These are phyloP conservation scores for Sugiyamaella smithiae DNA, from an alignment of 805 yeast species.

Conservation along the genomic window DNA sequence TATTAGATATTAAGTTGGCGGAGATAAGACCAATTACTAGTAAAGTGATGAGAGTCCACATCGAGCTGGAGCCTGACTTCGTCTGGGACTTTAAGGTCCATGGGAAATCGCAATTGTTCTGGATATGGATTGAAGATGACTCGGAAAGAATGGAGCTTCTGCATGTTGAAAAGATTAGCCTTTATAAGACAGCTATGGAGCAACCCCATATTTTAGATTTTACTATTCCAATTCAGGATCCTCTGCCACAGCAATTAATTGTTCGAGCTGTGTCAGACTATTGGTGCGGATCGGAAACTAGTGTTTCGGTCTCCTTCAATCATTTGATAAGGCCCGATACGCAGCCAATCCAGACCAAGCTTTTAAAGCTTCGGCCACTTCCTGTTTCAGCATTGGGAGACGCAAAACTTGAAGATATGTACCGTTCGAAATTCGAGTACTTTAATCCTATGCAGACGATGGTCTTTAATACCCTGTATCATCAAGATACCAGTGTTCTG, in stretches of 20 bases:
- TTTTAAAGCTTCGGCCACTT: conserved; percentile 78
- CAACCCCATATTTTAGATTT: conserved; percentile 74
- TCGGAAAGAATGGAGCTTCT: conserved; percentile 68
- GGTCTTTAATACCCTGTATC: conserved; percentile 87
- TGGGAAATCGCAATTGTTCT: conserved; percentile 80
- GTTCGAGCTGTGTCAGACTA: conserved; percentile 76
- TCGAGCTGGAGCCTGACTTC: conserved; percentile 70
- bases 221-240: conserved; percentile 82
- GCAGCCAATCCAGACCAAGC: conserved; percentile 78
- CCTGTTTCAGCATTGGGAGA: conserved; percentile 80
- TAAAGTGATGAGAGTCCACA: conserved; percentile 79
- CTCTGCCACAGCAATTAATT: conserved; percentile 84
- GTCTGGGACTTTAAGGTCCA: conserved; percentile 80
- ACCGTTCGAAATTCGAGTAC: conserved; percentile 65
- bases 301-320: conserved; percentile 78
- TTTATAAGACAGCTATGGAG: conserved; percentile 55
- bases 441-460: conserved; percentile 99
- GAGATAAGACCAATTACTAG: conserved; percentile 87
- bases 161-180: conserved; percentile 77
- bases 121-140: conserved; percentile 92
- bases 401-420: conserved; percentile 62
- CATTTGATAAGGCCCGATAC: conserved; percentile 86
- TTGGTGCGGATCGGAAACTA: conserved; percentile 85
- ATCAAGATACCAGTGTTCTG: conserved; percentile 73
- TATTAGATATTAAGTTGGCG: conserved; percentile 59